A percentile compares a stretch with the other conserved stretches of the same genome.
Evolutionary conservation across 225 moss, liverwort and hornwort species (phyloP).

Genomic region (Pseudoscleropodium purum): DNA sequence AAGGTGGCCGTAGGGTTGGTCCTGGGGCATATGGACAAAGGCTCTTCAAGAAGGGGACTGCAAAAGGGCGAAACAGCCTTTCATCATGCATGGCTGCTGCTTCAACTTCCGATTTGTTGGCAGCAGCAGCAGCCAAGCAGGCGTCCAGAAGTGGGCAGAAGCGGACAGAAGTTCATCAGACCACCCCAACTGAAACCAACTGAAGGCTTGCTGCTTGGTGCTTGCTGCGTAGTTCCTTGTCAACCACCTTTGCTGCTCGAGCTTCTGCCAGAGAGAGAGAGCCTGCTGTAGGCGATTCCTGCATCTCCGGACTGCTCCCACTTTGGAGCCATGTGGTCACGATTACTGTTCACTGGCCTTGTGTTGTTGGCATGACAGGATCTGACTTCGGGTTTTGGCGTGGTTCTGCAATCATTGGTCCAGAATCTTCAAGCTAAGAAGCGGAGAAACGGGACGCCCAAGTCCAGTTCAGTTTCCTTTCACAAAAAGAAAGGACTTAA

Average conservation of each 20-base stretch:
- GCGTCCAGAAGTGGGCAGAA: neutral
- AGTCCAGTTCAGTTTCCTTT: neutral
- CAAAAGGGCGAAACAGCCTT: neutral
- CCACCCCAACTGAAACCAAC: neutral
- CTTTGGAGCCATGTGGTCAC: neutral
- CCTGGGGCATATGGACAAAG: neutral
- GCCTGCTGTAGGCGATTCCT: neutral
- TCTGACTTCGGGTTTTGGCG: neutral
- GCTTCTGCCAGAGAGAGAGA: neutral
- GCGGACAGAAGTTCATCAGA: neutral
- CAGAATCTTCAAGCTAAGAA: neutral
- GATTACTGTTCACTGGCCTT: neutral
- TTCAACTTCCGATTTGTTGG: neutral
- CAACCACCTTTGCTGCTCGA: neutral
- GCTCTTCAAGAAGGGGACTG: neutral
- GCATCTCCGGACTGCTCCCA: neutral
- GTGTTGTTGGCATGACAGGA: neutral
- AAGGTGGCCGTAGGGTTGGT: neutral
- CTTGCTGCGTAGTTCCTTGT: neutral
- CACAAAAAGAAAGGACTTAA: neutral
- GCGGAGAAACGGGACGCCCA: neutral
- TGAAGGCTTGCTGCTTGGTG: neutral
- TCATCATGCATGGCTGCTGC: neutral
- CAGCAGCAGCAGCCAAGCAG: neutral
- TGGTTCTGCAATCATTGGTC: neutral